Conservation (phyloP, 441 rosid genomes). For the Raphanus hybrid region DNA sequence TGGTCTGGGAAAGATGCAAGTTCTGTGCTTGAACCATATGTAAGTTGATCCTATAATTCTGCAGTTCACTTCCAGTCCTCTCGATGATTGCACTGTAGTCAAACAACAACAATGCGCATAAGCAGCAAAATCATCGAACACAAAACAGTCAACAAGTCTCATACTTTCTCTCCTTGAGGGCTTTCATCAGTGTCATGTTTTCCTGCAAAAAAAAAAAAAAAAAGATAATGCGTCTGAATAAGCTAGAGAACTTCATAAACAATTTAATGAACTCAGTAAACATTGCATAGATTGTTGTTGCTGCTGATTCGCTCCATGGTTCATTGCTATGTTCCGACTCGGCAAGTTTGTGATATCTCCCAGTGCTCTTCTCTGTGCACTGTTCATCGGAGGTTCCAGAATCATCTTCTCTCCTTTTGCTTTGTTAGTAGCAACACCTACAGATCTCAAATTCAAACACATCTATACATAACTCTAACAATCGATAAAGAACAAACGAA, state of each 20-base stretch:
- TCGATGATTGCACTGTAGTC: conserved; percentile 59
- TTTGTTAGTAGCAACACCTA: background rate
- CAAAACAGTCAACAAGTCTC: conserved; percentile 27
- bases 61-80: conserved; percentile 51
- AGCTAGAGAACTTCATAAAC: too few species aligned
- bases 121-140: conserved; percentile 24
- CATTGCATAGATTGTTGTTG: conserved; percentile 40
- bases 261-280: too few species aligned
- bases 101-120: conserved; percentile 22
- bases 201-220: conserved; percentile 49
- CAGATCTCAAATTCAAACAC: too few species aligned
- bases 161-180: conserved; percentile 59
- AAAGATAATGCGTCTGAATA: conserved; percentile 12
- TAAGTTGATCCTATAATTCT: conserved; percentile 54
- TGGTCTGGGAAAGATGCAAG: conserved; percentile 59
- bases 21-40: conserved; percentile 69
- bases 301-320: conserved; percentile 42
- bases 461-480: too few species aligned
- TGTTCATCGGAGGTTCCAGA: conserved; percentile 39
- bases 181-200: conserved; percentile 57
- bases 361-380: conserved; percentile 50
- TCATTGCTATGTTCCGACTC: conserved; percentile 31
- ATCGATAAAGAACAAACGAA: background rate
- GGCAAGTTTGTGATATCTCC: conserved; percentile 63
- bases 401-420: conserved; percentile 34